Evolutionary conservation across 2,329 filamentous ascomycete species (phyloP), one percentile per base, ranked within the genome.

Genomic region (Aphanocladium album): DNA sequence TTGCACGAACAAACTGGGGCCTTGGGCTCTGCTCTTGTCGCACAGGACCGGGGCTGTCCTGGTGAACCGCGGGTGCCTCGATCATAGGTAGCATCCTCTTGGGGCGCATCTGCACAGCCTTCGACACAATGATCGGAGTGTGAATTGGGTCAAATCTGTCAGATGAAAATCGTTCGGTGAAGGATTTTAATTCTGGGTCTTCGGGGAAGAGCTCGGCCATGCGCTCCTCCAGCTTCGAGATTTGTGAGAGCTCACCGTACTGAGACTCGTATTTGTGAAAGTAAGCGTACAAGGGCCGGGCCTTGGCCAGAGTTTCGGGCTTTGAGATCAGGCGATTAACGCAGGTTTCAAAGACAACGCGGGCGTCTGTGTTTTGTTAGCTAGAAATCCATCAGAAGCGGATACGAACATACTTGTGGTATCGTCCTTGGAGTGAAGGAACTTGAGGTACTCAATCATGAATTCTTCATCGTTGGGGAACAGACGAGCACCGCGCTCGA

Each of bases 261-360:
- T 92, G 88, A 12, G 92, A 93, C 76, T 99, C 95, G 71, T 96
- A 96, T 67, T 93, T 89, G 75, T 99, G 93, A 73, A 99, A 93
- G 75, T 93, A 98, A 2, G 87, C 81, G 69, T 96, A 96, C 0
- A 99, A 83, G 1, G 89, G 85, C 72, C 95, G 96, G 9, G 93
- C 86, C 70, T 92, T 95, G 59, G 81, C 76, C 1, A 88, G 77
- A 12, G 85, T 85, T 66, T 92, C 90, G 0, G 90, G 85, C 66
- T 93, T 95, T 25, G 89, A 83, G 8, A 89, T 84, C 47, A 98
- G 83, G 63, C 88, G 88, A 70, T 89, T 90, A 62, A 97, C 90
- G 17, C 93, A 92, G 17, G 93, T 97, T 73, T 98, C 95, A 69
- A 99, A 99, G 2, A 97, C 92, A 11, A 95, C 93, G 65, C 95